These are phyloP conservation scores for Lippia alba DNA, from an alignment of 305 asterid genomes.

Conservation along the genomic window DNA sequence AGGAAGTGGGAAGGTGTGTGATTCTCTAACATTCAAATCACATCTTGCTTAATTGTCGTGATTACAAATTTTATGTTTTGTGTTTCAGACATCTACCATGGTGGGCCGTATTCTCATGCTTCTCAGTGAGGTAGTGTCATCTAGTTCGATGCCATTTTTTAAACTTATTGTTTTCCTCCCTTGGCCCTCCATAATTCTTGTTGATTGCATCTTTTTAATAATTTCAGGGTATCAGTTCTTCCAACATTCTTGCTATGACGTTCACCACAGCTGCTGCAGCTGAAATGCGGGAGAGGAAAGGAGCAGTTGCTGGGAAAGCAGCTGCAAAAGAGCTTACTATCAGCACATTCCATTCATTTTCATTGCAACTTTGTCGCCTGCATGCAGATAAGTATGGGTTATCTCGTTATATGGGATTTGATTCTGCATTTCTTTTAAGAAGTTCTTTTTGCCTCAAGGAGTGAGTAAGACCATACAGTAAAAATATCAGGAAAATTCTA, in stretches of 20 bases:
- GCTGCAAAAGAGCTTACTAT: slow-evolving; percentile 87
- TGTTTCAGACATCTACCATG: slow-evolving; percentile 93
- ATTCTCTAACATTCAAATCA: slow-evolving; percentile 23
- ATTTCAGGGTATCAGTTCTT: slow-evolving; percentile 77
- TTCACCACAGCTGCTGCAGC: slow-evolving; percentile 97
- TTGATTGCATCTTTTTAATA: slow-evolving; percentile 28
- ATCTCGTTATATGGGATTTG: slow-evolving; percentile 12
- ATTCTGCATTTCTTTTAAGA: slow-evolving; percentile 24
- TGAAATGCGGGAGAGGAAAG: slow-evolving; percentile 96
- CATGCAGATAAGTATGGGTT: slow-evolving; percentile 92
- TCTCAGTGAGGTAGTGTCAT: slow-evolving; percentile 69
- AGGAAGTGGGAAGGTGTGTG: slow-evolving; percentile 94
- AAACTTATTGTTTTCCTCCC: slow-evolving; percentile 22
- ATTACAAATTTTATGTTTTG: slow-evolving; percentile 39
- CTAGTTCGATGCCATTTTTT: slow-evolving; percentile 8
- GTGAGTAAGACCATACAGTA: neutral
- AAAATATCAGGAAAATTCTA: slow-evolving; percentile 9
- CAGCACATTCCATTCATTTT: slow-evolving; percentile 98
- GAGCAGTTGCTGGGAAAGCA: slow-evolving; percentile 85
- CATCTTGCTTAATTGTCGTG: slow-evolving; percentile 36
- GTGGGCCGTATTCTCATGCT: slow-evolving; percentile 95
- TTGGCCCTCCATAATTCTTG: slow-evolving; percentile 9
- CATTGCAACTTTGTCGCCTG: slow-evolving; percentile 90
- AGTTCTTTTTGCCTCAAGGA: slow-evolving; percentile 22
- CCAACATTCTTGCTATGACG: slow-evolving; percentile 95